Base-by-base conservation (phyloP, 345 rosid genomes). In the Moricandia moricandioides region DNA sequence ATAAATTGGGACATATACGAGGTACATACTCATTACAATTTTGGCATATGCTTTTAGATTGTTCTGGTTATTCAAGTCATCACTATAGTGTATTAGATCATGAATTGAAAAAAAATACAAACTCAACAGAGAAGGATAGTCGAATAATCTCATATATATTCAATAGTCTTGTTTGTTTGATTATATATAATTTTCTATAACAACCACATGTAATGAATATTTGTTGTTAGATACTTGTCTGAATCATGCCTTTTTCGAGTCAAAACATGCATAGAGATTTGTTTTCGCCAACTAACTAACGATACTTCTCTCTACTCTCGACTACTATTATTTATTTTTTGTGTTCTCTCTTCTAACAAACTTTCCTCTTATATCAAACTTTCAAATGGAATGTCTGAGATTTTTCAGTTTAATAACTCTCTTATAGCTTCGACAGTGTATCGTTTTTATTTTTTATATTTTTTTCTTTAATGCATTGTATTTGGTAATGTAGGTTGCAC, bases 311-410 rank as follows among this genome's bases (percentile, higher is more conserved):
- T 31, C 27, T 35, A 7, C 57, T 16, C 31, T 30, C 16, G n/a
- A 39, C 11, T 12, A 65, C 0, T 18, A 9, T 61, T 4, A 18
- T 60, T 18, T n/a, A 1, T 39, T 18, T 62, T 18, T 62, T 5
- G 2, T 6, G 21, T 43, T 30, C 10, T 65, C 2, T 57, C 62
- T 34, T 49, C 76, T 65, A 71, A 76, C 80, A 77, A 77, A 71
- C 80, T 77, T 77, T 77, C 80, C 67, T 64, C 80, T 71, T 65
- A 45, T 71, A 77, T 65, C 76, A 71, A 77, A 77, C 80, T 77
- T 77, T 77, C 80, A 71, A 77, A 57, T 71, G 52, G 45, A 70
- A 70, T 47, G 61, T 47, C 62, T 24, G 31, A 31, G 18, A 31
- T 40, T 34, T 33, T 29, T 52, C 26, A 13, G 5, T 47, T 47